Evolutionary conservation across 495 filamentous ascomycete genomes (phyloP).

Genomic region (Venustampulla echinocandica): DNA sequence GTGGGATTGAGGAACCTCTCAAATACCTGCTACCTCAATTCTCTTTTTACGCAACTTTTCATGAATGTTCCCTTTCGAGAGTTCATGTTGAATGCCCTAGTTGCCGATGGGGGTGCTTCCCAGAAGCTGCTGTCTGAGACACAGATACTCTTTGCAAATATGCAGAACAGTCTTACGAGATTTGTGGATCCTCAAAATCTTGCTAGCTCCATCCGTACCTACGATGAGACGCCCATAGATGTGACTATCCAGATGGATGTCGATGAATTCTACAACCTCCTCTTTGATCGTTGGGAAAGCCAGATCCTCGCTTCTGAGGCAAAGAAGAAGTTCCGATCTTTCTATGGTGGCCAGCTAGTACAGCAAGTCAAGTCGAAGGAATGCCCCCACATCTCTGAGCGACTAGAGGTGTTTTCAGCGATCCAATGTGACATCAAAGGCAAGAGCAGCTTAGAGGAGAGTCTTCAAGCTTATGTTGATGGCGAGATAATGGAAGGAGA

Average conservation of each 20-base stretch:
- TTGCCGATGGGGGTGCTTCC: slow-evolving; percentile 44
- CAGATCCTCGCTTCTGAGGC: slow-evolving; percentile 59
- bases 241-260: slow-evolving; percentile 92
- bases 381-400: slow-evolving; percentile 86
- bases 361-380: slow-evolving; percentile 95
- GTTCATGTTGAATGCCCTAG: slow-evolving; percentile 61
- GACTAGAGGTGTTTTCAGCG: slow-evolving; percentile 83
- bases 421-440: slow-evolving; percentile 97
- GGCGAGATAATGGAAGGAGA: slow-evolving; percentile 95
- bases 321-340: slow-evolving; percentile 69
- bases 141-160: slow-evolving; percentile 69
- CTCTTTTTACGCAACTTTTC: slow-evolving; percentile 89
- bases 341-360: slow-evolving; percentile 86
- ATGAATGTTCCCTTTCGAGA: slow-evolving; percentile 87
- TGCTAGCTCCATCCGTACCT: slow-evolving; percentile 67
- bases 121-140: slow-evolving; percentile 70
- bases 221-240: slow-evolving; percentile 79
- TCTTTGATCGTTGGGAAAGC: slow-evolving; percentile 86
- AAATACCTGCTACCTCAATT: slow-evolving; percentile 97
- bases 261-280: slow-evolving; percentile 90
- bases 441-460: slow-evolving; percentile 74
- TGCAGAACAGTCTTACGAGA: slow-evolving; percentile 74
- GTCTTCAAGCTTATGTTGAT: slow-evolving; percentile 86
- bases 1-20: slow-evolving; percentile 82
- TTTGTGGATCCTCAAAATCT: slow-evolving; percentile 64